phyloP scores from a whole-genome alignment of 139 green algal genomes.

The Micractinium sp. region DNA sequence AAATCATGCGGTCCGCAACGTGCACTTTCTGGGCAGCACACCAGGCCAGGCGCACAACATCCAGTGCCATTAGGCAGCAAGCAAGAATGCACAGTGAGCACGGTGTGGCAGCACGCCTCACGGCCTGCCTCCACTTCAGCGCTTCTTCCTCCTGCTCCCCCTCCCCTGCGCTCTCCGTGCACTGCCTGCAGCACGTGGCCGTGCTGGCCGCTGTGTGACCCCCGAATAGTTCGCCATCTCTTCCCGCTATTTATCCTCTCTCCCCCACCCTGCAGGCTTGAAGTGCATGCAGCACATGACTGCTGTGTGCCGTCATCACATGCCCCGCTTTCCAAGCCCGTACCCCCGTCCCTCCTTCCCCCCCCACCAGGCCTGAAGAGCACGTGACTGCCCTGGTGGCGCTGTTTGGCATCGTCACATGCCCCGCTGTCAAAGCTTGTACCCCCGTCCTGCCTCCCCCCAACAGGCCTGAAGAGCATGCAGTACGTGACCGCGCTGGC shows the following conservation, averaged over 20 bases:
- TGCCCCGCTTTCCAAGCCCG: not conserved
- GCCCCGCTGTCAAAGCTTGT: not conserved
- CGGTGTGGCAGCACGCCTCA: not conserved
- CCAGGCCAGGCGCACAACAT: no score
- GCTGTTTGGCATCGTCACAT: conserved; percentile 40
- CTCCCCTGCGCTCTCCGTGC: no score
- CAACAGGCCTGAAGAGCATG: conserved; percentile 36
- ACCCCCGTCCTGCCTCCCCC: not conserved
- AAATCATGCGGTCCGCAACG: no score
- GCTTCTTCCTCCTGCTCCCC: no score
- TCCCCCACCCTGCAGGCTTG: no score
- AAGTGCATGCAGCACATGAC: no score
- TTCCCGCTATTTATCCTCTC: no score
- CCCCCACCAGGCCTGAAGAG: conserved; percentile 21
- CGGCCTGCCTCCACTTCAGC: not conserved
- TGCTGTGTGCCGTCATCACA: no score
- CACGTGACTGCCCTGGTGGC: conserved; percentile 29
- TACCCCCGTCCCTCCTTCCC: not conserved
- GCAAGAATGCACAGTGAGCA: no score
- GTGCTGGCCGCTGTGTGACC: conserved; percentile 22
- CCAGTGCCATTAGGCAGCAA: no score
- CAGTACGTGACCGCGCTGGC: conserved; percentile 34
- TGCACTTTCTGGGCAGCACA: no score
- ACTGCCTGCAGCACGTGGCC: conserved; percentile 42
- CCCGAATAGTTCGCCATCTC: not conserved